A percentile compares a stretch with the other conserved stretches of the same genome.
These are phyloP conservation scores for Auriscalpium microsporum DNA, from an alignment of 768 basidiomycete genomes.

Conservation along the genomic window DNA sequence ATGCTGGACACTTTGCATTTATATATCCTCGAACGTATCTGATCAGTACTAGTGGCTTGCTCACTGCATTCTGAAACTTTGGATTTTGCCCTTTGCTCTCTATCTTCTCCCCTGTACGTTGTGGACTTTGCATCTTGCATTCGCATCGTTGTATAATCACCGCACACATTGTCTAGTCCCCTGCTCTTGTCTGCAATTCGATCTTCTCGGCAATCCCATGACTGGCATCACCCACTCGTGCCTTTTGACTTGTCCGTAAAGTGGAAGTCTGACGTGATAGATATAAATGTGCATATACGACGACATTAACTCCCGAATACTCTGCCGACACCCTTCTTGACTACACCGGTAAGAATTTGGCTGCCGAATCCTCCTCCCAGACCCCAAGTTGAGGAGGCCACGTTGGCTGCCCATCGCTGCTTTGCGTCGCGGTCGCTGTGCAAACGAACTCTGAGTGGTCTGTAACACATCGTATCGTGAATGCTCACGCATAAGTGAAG, in stretches of 20 bases:
- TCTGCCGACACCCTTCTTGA: slow-evolving; percentile 73
- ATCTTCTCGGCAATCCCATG: not conserved
- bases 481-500: slow-evolving; percentile 83
- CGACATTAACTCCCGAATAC: slow-evolving; percentile 46
- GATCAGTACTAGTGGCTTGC: not conserved
- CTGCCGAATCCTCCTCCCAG: slow-evolving; percentile 79
- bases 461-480: not conserved
- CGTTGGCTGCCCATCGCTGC: slow-evolving; percentile 75
- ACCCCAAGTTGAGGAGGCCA: slow-evolving; percentile 63
- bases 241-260: too few species aligned
- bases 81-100: slow-evolving; percentile 18
- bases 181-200: slow-evolving; percentile 4
- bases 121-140: slow-evolving; percentile 15
- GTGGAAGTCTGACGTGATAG: too few species aligned
- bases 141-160: slow-evolving; percentile 10
- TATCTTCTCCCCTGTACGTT: slow-evolving; percentile 21
- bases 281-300: too few species aligned
- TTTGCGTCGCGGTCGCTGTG: slow-evolving; percentile 86
- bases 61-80: slow-evolving; percentile 7
- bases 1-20: slow-evolving; percentile 19
- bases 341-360: slow-evolving; percentile 70
- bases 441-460: too few species aligned
- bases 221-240: too few species aligned
- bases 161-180: not conserved
- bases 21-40: slow-evolving; percentile 20